Evolutionary conservation across 73 alveolate species (phyloP).

Genomic region (Paramecium bursaria): DNA sequence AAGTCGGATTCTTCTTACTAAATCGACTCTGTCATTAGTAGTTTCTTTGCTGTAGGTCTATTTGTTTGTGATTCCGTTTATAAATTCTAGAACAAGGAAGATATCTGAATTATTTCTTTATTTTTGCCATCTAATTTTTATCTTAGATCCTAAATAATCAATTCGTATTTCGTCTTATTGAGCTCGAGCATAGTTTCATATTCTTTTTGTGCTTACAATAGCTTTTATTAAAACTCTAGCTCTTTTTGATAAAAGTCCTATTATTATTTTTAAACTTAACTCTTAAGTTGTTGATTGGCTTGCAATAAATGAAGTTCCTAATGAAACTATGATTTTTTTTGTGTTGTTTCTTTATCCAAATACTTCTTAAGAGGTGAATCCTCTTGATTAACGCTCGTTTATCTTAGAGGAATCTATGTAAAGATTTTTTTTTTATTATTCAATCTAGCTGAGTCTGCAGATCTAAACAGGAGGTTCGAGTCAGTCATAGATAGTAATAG

Average conservation of each 20-base stretch:
- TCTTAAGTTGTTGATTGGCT: neutral
- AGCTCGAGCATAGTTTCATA: conserved; percentile 30
- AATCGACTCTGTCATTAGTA: neutral
- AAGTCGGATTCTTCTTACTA: no score
- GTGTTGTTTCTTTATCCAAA: no score
- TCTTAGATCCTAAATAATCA: conserved; percentile 10
- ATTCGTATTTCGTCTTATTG: conserved; percentile 38
- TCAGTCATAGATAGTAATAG: no score
- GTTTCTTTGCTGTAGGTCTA: neutral
- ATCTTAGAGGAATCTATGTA: no score
- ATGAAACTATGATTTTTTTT: no score
- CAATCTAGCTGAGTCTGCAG: no score
- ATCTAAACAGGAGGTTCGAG: no score
- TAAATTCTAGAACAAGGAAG: neutral
- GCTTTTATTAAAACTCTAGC: conserved; percentile 17
- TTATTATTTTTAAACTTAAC: neutral
- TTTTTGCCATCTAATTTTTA: neutral
- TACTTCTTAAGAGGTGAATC: no score
- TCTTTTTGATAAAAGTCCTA: conserved; percentile 41
- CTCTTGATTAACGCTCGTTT: no score
- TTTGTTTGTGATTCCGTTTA: neutral
- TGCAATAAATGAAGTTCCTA: conserved; percentile 15
- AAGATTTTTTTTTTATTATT: no score
- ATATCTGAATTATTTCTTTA: conserved; percentile 1
- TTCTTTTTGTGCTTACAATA: neutral